Percentiles rank a stretch among this genome's conserved stretches.
Conservation (phyloP, 352 stramenopile genomes). For the Globisporangium nagaii region DNA sequence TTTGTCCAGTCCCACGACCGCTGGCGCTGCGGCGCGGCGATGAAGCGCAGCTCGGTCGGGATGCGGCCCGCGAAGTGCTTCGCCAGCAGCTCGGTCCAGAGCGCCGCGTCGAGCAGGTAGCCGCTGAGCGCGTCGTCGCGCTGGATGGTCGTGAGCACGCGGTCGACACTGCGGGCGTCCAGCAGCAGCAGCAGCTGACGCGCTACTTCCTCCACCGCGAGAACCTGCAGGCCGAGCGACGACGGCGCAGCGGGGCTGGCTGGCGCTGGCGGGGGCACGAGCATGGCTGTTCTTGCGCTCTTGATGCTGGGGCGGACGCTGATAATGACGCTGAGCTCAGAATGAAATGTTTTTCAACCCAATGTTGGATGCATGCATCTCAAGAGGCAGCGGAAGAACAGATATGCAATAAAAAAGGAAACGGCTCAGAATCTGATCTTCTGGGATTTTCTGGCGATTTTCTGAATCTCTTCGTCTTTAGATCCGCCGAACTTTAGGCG, state of each 20-base stretch:
- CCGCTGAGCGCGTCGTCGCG: slow-evolving; percentile 8
- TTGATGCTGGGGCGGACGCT: no score
- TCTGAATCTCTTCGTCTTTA: no score
- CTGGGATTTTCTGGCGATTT: no score
- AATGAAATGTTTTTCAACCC: no score
- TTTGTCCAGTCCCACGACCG: slow-evolving; percentile 23
- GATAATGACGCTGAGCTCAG: no score
- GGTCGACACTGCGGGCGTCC: slow-evolving; percentile 17
- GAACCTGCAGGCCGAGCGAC: slow-evolving; percentile 4
- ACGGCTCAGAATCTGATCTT: no score
- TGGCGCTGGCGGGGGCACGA: neutral
- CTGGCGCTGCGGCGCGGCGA: slow-evolving; percentile 12
- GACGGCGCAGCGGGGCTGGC: no score
- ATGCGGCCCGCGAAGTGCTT: slow-evolving; percentile 18
- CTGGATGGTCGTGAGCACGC: slow-evolving; percentile 10
- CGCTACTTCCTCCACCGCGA: slow-evolving; percentile 21
- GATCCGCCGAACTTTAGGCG: no score
- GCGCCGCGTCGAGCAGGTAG: slow-evolving; percentile 22
- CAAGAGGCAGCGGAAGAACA: no score
- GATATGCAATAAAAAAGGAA: no score
- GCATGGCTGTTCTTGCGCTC: neutral
- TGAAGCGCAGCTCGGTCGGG: slow-evolving; percentile 17
- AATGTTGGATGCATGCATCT: no score
- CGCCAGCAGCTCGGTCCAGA: slow-evolving; percentile 31
- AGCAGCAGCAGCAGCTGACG: slow-evolving; percentile 18